These are phyloP conservation scores for Mycena chlorophos DNA, from an alignment of 768 basidiomycete genomes.

Conservation along the genomic window DNA sequence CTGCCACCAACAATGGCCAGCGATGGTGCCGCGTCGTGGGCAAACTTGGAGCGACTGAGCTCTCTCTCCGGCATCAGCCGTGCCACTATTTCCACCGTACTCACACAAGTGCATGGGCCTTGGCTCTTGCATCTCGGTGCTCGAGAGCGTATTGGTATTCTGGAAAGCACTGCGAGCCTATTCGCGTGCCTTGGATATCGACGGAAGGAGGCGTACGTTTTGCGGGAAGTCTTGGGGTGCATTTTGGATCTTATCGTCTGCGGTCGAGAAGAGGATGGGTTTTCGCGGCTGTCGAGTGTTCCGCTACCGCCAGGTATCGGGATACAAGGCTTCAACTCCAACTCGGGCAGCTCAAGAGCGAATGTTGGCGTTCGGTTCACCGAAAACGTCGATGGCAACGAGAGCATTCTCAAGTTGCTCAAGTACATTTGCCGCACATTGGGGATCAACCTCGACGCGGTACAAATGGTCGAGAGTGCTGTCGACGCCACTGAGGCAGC, in stretches of 20 bases:
- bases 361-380: constrained; percentile 69
- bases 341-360: constrained; percentile 42
- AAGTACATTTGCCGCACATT: constrained; percentile 75
- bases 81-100: constrained; percentile 58
- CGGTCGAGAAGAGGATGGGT: constrained; percentile 71
- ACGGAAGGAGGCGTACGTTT: constrained; percentile 84
- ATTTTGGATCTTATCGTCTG: constrained; percentile 85
- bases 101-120: constrained; percentile 82
- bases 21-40: constrained; percentile 44
- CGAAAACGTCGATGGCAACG: constrained; percentile 79
- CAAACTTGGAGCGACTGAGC: constrained; percentile 64
- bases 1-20: constrained; percentile 59
- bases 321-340: constrained; percentile 45
- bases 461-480: constrained; percentile 45
- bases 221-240: constrained; percentile 84
- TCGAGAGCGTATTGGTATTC: constrained; percentile 68
- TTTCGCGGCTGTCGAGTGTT: constrained; percentile 42
- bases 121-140: constrained; percentile 82
- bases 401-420: constrained; percentile 73
- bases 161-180: constrained; percentile 70
- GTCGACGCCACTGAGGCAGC: constrained; percentile 7
- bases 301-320: constrained; percentile 47
- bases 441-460: constrained; percentile 78
- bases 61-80: constrained; percentile 70
- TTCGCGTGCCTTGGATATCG: constrained; percentile 81